Evolutionary conservation across 495 filamentous ascomycete genomes (phyloP).

Genomic region (Lophiotrema nucula): DNA sequence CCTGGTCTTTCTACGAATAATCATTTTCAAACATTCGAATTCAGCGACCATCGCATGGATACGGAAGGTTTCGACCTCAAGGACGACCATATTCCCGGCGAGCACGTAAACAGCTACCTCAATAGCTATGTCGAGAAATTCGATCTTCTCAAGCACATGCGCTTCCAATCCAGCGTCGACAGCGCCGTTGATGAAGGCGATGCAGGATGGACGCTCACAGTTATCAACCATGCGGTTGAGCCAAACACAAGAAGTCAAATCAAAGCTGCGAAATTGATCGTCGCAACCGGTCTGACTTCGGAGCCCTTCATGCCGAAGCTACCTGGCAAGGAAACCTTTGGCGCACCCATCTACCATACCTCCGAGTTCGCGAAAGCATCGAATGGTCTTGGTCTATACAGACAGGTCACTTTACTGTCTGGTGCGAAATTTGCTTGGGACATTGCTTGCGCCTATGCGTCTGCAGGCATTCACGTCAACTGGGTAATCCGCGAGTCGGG

Average conservation of each 20-base stretch:
- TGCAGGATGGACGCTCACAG: slow-evolving; percentile 16
- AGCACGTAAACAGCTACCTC: slow-evolving; percentile 26
- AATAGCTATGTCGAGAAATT: slow-evolving; percentile 18
- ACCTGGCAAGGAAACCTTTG: slow-evolving; percentile 51
- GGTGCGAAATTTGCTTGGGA: slow-evolving; percentile 77
- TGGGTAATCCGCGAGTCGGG: slow-evolving; percentile 79
- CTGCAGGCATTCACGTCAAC: slow-evolving; percentile 64
- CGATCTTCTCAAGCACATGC: slow-evolving; percentile 15
- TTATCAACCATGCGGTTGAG: background rate
- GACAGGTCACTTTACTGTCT: slow-evolving; percentile 63
- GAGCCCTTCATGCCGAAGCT: slow-evolving; percentile 55
- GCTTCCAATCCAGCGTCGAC: slow-evolving; percentile 13
- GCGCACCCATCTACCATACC: slow-evolving; percentile 62
- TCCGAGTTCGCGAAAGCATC: slow-evolving; percentile 54
- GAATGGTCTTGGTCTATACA: slow-evolving; percentile 28
- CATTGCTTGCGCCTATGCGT: slow-evolving; percentile 66
- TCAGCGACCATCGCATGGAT: slow-evolving; percentile 27
- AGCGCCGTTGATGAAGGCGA: slow-evolving; percentile 21
- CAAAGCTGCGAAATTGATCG: slow-evolving; percentile 57
- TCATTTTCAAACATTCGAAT: slow-evolving; percentile 35
- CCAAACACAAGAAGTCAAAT: slow-evolving; percentile 34
- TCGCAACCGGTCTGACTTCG: slow-evolving; percentile 70
- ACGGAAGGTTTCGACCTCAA: slow-evolving; percentile 18
- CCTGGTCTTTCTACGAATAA: slow-evolving; percentile 39
- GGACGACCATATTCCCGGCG: slow-evolving; percentile 26